phyloP scores from a whole-genome alignment of 768 basidiomycete genomes.

The Fistulinella prunicolor region DNA sequence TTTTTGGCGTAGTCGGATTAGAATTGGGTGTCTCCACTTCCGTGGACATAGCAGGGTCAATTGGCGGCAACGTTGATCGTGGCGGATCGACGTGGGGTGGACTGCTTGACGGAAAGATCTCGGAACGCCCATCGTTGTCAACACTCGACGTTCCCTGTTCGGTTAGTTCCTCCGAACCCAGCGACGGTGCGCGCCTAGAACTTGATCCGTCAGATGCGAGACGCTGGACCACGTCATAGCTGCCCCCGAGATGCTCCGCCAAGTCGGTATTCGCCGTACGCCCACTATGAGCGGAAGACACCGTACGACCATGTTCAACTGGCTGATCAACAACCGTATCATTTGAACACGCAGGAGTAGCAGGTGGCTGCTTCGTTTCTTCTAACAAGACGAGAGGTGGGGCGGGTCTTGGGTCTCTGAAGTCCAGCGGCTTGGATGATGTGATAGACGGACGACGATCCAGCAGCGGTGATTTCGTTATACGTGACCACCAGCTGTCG shows the following conservation, averaged over 20 bases:
- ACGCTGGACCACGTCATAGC: conserved; percentile 69
- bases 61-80: conserved; percentile 11
- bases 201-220: conserved; percentile 30
- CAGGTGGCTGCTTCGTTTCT: conserved; percentile 35
- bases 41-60: background rate
- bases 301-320: conserved; percentile 31
- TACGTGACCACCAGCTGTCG: conserved; percentile 77
- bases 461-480: conserved; percentile 62
- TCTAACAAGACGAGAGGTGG: conserved; percentile 63
- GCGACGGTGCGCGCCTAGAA: conserved; percentile 23
- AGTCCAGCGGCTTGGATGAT: conserved; percentile 41
- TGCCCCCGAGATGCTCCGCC: conserved; percentile 62
- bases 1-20: background rate
- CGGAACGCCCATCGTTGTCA: conserved; percentile 6
- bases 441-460: conserved; percentile 52
- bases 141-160: conserved; percentile 14
- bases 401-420: conserved; percentile 79
- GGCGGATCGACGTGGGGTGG: conserved; percentile 15
- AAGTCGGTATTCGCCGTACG: conserved; percentile 66
- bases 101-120: conserved; percentile 10
- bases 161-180: conserved; percentile 23
- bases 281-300: conserved; percentile 51
- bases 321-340: conserved; percentile 11
- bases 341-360: conserved; percentile 13
- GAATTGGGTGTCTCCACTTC: conserved; percentile 5